Conservation (phyloP, 2,329 filamentous ascomycete species). For the Fusarium citri region DNA sequence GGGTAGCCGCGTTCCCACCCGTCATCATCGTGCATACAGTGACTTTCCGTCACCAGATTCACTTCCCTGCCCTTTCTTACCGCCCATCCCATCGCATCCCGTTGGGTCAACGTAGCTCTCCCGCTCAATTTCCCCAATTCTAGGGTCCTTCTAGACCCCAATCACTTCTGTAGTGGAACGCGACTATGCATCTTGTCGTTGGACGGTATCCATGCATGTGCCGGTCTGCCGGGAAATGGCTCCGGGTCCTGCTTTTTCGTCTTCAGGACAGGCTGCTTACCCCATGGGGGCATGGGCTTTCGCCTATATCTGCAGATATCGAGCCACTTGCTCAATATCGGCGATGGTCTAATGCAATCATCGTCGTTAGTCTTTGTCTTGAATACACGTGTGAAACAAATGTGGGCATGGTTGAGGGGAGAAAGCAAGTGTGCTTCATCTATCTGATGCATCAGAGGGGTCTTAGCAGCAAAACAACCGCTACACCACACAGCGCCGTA, state of each 20-base stretch:
- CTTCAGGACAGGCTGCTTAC: conserved; percentile 19
- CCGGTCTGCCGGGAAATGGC: conserved; percentile 30
- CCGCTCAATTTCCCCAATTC: conserved; percentile 12
- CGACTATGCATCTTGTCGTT: conserved; percentile 15
- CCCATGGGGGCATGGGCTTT: conserved; percentile 1
- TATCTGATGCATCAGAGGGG: conserved; percentile 43
- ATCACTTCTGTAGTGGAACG: conserved; percentile 18
- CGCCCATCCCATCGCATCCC: conserved; percentile 17
- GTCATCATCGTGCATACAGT: conserved; percentile 43
- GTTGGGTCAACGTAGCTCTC: conserved; percentile 8
- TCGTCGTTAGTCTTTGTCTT: conserved; percentile 56
- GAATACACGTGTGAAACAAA: conserved; percentile 43
- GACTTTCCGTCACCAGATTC: conserved; percentile 15
- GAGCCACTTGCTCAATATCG: conserved; percentile 48
- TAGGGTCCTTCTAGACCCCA: conserved; percentile 23
- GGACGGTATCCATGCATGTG: conserved; percentile 25
- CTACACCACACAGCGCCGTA: conserved; percentile 47
- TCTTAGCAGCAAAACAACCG: conserved; percentile 34
- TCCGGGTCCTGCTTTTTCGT: conserved; percentile 20
- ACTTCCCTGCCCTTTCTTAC: conserved; percentile 11
- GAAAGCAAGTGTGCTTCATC: conserved; percentile 44
- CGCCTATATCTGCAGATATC: conserved; percentile 11
- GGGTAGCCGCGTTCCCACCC: conserved; percentile 27
- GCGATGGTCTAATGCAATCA: conserved; percentile 57
- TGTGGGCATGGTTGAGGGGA: conserved; percentile 23